These are phyloP conservation scores for Atkinsonella hypoxylon DNA, from an alignment of 2,329 filamentous ascomycete genomes.

Conservation along the genomic window DNA sequence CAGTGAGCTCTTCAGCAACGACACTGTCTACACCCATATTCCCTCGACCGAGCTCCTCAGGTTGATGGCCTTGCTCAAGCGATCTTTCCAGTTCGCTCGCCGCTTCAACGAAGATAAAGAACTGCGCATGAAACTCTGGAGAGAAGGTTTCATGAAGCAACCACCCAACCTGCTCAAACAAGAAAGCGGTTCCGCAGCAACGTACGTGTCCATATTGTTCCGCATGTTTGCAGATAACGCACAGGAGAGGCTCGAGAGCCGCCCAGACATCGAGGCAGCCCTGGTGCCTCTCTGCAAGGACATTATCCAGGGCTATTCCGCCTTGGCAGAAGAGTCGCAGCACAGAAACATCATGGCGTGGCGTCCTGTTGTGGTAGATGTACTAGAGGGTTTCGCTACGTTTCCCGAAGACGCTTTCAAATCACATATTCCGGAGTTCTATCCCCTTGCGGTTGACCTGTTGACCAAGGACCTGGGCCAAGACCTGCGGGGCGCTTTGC, in stretches of 20 bases:
- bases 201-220: constrained; percentile 91
- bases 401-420: constrained; percentile 74
- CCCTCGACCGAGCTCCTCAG: constrained; percentile 80
- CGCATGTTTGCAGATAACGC: constrained; percentile 92
- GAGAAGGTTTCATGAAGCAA: constrained; percentile 99
- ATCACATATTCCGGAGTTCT: constrained; percentile 70
- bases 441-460: constrained; percentile 73
- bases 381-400: constrained; percentile 80
- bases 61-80: constrained; percentile 89
- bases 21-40: constrained; percentile 86
- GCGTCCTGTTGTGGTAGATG: constrained; percentile 93
- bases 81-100: constrained; percentile 91
- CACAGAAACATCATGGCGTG: constrained; percentile 95
- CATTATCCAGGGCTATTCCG: constrained; percentile 76
- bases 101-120: constrained; percentile 98
- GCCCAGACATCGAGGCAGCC: constrained; percentile 77
- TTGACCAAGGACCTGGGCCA: constrained; percentile 68
- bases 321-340: constrained; percentile 89
- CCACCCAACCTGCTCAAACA: constrained; percentile 96
- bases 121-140: constrained; percentile 83
- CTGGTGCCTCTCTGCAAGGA: constrained; percentile 91
- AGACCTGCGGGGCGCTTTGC: constrained; percentile 68
- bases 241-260: constrained; percentile 67
- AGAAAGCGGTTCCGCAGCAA: constrained; percentile 82
- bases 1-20: constrained; percentile 95